Percentiles rank a stretch among this genome's conserved stretches.
Evolutionary conservation across 257 asterid genomes (phyloP).

Genomic region (Leptodermis oblonga): DNA sequence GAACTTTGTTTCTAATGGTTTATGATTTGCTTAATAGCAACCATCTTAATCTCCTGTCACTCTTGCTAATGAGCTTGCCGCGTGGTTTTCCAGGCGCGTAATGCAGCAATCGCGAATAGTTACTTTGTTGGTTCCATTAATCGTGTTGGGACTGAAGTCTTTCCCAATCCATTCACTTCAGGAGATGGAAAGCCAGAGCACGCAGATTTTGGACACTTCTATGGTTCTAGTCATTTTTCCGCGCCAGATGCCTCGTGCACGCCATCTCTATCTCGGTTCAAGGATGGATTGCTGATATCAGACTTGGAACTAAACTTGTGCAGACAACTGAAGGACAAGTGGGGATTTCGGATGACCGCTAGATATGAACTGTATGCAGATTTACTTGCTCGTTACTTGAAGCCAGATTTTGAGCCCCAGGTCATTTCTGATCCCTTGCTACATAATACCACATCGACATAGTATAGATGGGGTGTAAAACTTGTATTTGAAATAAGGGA

Average conservation of each 20-base stretch:
- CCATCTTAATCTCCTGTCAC: background rate
- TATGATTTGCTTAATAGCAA: background rate
- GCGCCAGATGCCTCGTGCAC: constrained; percentile 95
- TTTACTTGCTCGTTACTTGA: constrained; percentile 55
- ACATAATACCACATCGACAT: constrained; percentile 36
- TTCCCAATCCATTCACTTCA: constrained; percentile 87
- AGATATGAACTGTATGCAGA: constrained; percentile 72
- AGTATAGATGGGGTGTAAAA: constrained; percentile 12
- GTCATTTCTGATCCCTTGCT: constrained; percentile 71
- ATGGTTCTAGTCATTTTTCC: constrained; percentile 87
- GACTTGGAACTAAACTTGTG: constrained; percentile 91
- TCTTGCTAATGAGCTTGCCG: background rate
- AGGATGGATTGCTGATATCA: constrained; percentile 68
- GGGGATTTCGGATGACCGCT: constrained; percentile 98
- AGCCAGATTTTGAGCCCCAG: constrained; percentile 87
- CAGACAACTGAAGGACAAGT: constrained; percentile 85
- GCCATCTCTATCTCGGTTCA: constrained; percentile 72
- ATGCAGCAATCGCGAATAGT: constrained; percentile 92
- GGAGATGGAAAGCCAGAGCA: constrained; percentile 95
- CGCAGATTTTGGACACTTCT: constrained; percentile 85
- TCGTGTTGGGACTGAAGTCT: constrained; percentile 86
- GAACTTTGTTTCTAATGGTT: background rate
- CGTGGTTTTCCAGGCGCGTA: constrained; percentile 68
- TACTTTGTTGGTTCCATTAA: constrained; percentile 82
- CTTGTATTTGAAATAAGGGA: background rate